A percentile compares a stretch with the other conserved stretches of the same genome.
phyloP scores from a whole-genome alignment of 331 rosid genomes.

The Dryas integrifolia region DNA sequence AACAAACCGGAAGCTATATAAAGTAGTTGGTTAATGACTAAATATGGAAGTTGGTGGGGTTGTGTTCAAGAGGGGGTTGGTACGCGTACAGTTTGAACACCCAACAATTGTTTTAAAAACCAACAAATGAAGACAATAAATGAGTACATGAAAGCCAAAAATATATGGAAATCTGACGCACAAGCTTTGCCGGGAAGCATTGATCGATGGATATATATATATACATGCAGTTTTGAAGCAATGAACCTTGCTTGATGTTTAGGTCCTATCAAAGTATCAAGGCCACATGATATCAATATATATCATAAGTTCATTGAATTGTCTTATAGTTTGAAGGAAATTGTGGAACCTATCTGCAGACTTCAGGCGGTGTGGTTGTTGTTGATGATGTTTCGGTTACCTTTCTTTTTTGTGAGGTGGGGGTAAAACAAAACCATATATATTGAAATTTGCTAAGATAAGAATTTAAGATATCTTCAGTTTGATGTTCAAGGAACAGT shows the following conservation, averaged over 20 bases:
- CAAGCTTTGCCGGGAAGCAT: too few species aligned
- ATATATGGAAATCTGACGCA: too few species aligned
- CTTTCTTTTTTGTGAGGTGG: neutral
- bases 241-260: too few species aligned
- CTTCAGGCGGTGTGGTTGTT: neutral
- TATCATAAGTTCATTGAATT: too few species aligned
- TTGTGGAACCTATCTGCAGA: neutral
- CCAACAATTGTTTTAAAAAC: neutral
- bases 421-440: neutral
- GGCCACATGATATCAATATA: too few species aligned
- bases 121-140: neutral
- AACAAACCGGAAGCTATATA: neutral
- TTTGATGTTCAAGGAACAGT: too few species aligned
- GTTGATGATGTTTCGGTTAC: neutral
- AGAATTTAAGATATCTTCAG: too few species aligned
- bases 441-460: too few species aligned
- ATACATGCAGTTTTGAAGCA: too few species aligned
- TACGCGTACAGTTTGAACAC: neutral
- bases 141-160: neutral
- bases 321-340: too few species aligned
- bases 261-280: too few species aligned
- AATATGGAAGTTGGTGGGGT: constrained; percentile 6
- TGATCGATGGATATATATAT: too few species aligned
- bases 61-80: constrained; percentile 15
- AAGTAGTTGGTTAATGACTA: constrained; percentile 8